Evolutionary conservation across 2,329 filamentous ascomycete species (phyloP), one percentile per base, ranked within the genome.

Genomic region (Claviceps digitariae): DNA sequence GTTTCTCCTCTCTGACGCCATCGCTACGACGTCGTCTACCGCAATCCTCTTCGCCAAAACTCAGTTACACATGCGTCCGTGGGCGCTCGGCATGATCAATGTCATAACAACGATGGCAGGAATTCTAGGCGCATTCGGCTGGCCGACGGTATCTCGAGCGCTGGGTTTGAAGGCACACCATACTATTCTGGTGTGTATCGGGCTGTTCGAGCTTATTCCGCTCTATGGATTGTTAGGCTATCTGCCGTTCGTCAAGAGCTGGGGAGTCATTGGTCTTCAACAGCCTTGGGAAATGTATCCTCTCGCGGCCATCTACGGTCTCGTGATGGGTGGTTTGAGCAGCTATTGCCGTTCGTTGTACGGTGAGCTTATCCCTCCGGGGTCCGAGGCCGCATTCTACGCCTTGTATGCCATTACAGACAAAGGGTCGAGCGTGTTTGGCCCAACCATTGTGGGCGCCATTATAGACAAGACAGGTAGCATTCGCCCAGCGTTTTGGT

Each of bases 211-310:
- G 67, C 69, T 95, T 31, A 95, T 98, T 50, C 93, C 93, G 0
- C 64, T 97, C 1, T 98, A 98, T 63, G 91, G 90, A 0, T 75
- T 98, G 13, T 71, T 95, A 20, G 90, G 90, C 1, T 96, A 93
- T 63, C 75, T 97, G 17, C 89, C 90, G 0, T 81, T 87, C 7
- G 77, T 98, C 48, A 78, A 82, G 60, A 72, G 75, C 8, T 81
- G 86, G 68, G 90, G 89, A 0, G 82, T 87, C 5, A 71, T 90
- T 43, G 93, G 93, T 1, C 75, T 98, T n/a, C 90, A 95, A 67
- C 84, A 93, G 64, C 84, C 87, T 3, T 95, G 90, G 87, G 93
- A 98, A 62, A 96, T 98, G 88, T 97, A 93, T 62, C 87, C 88
- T 0, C 71, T 98, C 1, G 90, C 89, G 0, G 86, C 87, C 3